Conservation (phyloP, 805 yeast species). For the Yamadazyma sp. region DNA sequence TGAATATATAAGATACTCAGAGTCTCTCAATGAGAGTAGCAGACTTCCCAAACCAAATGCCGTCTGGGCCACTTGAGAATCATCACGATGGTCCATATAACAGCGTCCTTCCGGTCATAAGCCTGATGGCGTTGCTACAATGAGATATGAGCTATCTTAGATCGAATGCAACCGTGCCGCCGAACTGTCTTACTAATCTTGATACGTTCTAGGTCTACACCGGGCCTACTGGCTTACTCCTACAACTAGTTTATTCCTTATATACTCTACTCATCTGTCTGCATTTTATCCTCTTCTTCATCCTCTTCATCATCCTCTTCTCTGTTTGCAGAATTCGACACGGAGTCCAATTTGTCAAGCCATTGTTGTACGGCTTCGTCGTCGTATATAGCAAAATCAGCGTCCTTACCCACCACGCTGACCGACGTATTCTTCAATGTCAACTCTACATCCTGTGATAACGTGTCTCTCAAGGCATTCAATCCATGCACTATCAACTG, state of each 20-base stretch:
- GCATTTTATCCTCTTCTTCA: conserved; percentile 33
- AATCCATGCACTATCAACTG: conserved; percentile 83
- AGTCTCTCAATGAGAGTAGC: no score
- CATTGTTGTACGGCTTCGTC: conserved; percentile 84
- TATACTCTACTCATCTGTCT: conserved; percentile 30
- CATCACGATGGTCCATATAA: no score
- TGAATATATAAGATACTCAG: no score
- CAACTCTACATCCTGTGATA: conserved; percentile 91
- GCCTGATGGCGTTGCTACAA: no score
- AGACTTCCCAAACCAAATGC: no score
- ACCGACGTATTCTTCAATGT: conserved; percentile 82
- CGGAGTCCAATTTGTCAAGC: conserved; percentile 72
- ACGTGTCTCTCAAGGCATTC: conserved; percentile 88
- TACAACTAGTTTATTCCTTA: conserved; percentile 9
- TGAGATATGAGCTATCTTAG: no score
- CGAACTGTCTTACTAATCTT: no score
- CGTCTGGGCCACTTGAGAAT: no score
- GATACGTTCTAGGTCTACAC: background rate
- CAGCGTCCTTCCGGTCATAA: no score
- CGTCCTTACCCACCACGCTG: conserved; percentile 86
- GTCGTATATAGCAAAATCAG: conserved; percentile 74
- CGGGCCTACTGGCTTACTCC: no score
- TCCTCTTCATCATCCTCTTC: conserved; percentile 35
- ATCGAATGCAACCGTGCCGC: no score
- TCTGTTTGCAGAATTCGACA: conserved; percentile 55